Conservation (phyloP, 768 basidiomycete genomes). For the Pleurotus tuber-regium region DNA sequence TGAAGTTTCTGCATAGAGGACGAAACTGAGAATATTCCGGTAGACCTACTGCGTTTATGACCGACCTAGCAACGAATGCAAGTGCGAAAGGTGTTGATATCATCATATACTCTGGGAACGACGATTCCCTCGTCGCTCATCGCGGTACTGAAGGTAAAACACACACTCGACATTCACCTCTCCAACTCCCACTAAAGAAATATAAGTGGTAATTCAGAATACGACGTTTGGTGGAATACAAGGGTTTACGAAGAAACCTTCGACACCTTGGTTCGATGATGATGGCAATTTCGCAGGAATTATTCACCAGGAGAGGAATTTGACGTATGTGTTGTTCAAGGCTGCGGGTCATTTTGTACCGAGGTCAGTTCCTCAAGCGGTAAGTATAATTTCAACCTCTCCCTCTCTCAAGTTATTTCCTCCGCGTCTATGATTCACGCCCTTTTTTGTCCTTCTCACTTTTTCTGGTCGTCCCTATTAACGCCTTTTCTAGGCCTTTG, state of each 20-base stretch:
- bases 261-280: constrained; percentile 67
- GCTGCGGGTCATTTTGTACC: constrained; percentile 44
- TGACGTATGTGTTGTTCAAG: constrained; percentile 49
- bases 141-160: constrained; percentile 61
- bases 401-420: too few species aligned
- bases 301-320: constrained; percentile 72
- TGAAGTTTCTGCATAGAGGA: background rate
- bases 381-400: constrained; percentile 19
- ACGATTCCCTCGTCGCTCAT: constrained; percentile 65
- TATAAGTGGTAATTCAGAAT: constrained; percentile 40
- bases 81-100: constrained; percentile 47
- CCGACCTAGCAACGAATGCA: constrained; percentile 64
- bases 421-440: too few species aligned
- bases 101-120: constrained; percentile 68
- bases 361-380: constrained; percentile 30
- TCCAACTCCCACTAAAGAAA: too few species aligned
- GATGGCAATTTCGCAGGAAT: constrained; percentile 60
- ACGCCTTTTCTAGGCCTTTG: constrained; percentile 56
- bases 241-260: constrained; percentile 68
- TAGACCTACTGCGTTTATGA: constrained; percentile 63
- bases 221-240: constrained; percentile 77
- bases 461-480: too few species aligned
- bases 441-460: too few species aligned
- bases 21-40: background rate
- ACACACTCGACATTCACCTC: too few species aligned